A percentile compares a stretch with the other conserved stretches of the same genome.
These are phyloP conservation scores for Podospora fimiseda DNA, from an alignment of 495 filamentous ascomycete species.

Conservation along the genomic window DNA sequence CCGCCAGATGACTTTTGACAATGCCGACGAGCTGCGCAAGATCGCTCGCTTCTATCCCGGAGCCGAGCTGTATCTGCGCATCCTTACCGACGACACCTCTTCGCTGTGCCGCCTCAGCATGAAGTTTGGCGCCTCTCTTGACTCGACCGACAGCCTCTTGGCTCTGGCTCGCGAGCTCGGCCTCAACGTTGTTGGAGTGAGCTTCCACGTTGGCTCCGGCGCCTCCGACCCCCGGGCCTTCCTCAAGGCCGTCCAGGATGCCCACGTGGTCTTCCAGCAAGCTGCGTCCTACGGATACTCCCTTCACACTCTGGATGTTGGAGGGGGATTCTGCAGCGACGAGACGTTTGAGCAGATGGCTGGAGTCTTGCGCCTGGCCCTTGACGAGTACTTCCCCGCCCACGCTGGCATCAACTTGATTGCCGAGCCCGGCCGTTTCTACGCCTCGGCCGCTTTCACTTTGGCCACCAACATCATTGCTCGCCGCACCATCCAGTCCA, in stretches of 20 bases:
- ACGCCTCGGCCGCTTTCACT: slow-evolving; percentile 86
- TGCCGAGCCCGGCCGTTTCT: slow-evolving; percentile 93
- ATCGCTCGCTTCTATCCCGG: slow-evolving; percentile 83
- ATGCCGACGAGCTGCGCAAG: slow-evolving; percentile 95
- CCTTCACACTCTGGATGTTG: slow-evolving; percentile 85
- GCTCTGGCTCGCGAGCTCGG: slow-evolving; percentile 76
- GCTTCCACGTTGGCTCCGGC: slow-evolving; percentile 96
- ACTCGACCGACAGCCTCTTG: slow-evolving; percentile 69
- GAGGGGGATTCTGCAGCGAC: slow-evolving; percentile 83
- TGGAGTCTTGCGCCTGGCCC: slow-evolving; percentile 64
- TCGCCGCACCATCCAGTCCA: slow-evolving; percentile 69
- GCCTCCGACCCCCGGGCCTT: slow-evolving; percentile 87
- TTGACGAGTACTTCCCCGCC: slow-evolving; percentile 82
- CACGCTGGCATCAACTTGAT: slow-evolving; percentile 70
- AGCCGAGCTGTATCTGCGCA: slow-evolving; percentile 87
- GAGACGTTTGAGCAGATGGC: slow-evolving; percentile 84
- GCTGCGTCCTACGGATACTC: slow-evolving; percentile 69
- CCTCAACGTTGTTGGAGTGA: slow-evolving; percentile 93
- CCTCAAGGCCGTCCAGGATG: slow-evolving; percentile 81
- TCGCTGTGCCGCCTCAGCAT: slow-evolving; percentile 89
- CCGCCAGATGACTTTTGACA: slow-evolving; percentile 99
- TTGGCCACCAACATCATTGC: slow-evolving; percentile 92
- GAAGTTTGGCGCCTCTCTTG: slow-evolving; percentile 91
- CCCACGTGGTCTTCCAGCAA: slow-evolving; percentile 83
- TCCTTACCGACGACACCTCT: slow-evolving; percentile 91